Percentiles rank a stretch among this genome's conserved stretches.
phyloP scores from a whole-genome alignment of 768 basidiomycete species.

The Collybia mongolica region DNA sequence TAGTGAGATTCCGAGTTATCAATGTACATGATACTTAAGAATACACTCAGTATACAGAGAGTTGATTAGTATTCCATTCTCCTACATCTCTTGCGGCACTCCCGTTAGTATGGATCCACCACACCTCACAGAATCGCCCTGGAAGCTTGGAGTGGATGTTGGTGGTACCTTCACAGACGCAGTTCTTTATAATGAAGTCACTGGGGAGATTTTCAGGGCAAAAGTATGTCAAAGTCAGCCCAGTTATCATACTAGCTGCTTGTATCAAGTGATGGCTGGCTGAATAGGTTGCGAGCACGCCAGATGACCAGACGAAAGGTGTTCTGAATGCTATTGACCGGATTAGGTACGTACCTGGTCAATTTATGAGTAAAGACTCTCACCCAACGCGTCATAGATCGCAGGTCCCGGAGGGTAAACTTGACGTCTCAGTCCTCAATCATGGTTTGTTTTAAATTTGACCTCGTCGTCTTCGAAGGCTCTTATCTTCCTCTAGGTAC shows the following conservation, averaged over 20 bases:
- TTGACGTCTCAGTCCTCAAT: constrained; percentile 15
- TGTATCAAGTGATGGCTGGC: not conserved
- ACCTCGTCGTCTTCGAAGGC: not conserved
- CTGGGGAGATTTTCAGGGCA: constrained; percentile 20
- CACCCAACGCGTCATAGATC: constrained; percentile 9
- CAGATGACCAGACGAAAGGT: constrained; percentile 25
- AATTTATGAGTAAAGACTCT: not conserved
- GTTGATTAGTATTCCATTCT: too few relatives aligned
- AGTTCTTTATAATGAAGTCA: constrained; percentile 20
- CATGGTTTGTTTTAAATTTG: constrained; percentile 12
- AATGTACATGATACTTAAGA: too few relatives aligned
- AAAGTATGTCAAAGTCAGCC: constrained; percentile 14
- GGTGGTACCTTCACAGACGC: constrained; percentile 24
- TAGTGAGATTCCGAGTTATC: too few relatives aligned
- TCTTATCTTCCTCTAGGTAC: constrained; percentile 8
- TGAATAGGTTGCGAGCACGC: constrained; percentile 20
- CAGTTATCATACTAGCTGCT: not conserved
- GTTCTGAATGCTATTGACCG: constrained; percentile 20
- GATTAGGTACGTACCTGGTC: constrained; percentile 10
- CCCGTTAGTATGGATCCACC: too few relatives aligned
- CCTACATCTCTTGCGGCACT: too few relatives aligned
- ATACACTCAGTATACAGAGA: too few relatives aligned
- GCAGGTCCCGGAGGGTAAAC: constrained; percentile 10
- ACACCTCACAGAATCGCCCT: constrained; percentile 1
- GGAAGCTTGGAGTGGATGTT: constrained; percentile 26